phyloP scores from a whole-genome alignment of 768 basidiomycete species.

The Amanita subjunquillea region DNA sequence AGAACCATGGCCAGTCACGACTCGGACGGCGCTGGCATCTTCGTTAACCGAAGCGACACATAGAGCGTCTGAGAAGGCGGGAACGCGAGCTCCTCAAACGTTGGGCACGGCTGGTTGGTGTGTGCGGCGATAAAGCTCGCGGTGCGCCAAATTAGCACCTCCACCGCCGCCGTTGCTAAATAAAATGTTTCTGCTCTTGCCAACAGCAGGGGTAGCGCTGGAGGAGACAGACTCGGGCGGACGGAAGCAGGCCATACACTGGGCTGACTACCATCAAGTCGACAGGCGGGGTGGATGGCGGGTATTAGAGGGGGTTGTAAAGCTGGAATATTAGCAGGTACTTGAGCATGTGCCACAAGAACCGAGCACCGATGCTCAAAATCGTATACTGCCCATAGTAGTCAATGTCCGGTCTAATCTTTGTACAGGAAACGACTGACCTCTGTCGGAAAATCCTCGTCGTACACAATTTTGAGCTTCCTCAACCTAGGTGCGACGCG shows the following conservation, averaged over 20 bases:
- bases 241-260: too few species aligned
- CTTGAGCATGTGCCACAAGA: constrained; percentile 23
- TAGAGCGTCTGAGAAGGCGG: background rate
- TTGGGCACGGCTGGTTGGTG: background rate
- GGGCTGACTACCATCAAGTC: too few species aligned
- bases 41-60: background rate
- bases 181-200: background rate
- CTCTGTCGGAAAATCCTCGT: constrained; percentile 26
- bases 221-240: background rate
- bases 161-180: background rate
- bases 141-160: background rate
- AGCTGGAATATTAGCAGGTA: constrained; percentile 27
- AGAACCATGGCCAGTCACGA: background rate
- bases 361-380: constrained; percentile 31
- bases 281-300: background rate
- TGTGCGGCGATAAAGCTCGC: background rate
- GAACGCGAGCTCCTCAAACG: constrained; percentile 1
- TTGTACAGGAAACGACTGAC: constrained; percentile 15
- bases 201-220: background rate
- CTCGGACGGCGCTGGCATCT: background rate
- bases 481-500: constrained; percentile 15
- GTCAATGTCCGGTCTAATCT: background rate
- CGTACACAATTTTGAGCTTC: constrained; percentile 30
- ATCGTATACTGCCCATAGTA: constrained; percentile 20
- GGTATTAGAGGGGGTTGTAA: constrained; percentile 14